Evolutionary conservation across 2,329 filamentous ascomycete genomes (phyloP), one percentile per base, ranked within the genome.

Genomic region (Ophiostoma populinum): DNA sequence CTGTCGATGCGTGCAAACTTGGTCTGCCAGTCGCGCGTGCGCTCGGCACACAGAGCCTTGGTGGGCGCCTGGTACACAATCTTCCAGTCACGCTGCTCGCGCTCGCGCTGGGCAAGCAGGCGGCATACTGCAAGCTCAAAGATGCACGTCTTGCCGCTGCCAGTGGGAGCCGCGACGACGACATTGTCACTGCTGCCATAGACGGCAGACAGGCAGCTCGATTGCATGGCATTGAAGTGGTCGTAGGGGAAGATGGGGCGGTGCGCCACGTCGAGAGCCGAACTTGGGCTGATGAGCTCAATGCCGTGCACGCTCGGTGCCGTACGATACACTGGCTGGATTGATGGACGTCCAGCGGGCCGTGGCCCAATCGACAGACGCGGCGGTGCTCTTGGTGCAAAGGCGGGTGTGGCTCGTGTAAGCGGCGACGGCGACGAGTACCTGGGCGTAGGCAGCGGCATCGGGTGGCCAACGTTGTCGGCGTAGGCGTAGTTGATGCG

Each of bases 61-160:
- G 80, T 87, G 0, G 82, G 83, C 9, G 82, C 82, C 54, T 82
- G 78, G 46, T 92, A 92, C 3, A 92, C 67, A 28, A 87, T 72
- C 51, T 92, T 92, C 62, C 76, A 85, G 32, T 74, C 49, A 55
- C 70, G 18, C 7, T 32, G 15, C 20, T 32, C 47, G 55, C 67
- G 47, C 52, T 61, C 51, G 32, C 66, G 61, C 5, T 56, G 61
- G 24, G 64, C 62, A 18, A 80, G 61, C 3, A 86, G 60, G 39
- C 70, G 73, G 53, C 80, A 87, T 24, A 92, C 80, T 4, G 81
- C 81, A 30, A 92, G 62, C 52, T 92, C 83, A 42, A 92, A 65
- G 8, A 90, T 64, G 1, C 65, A 80, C 1, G 82, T 92, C 52
- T 92, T 92, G 3, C 83, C 82, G 51, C 81, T 86, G 7, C 82